Base-by-base conservation (phyloP, 2,329 filamentous ascomycete species). In the Sphaerulina vaccinii region DNA sequence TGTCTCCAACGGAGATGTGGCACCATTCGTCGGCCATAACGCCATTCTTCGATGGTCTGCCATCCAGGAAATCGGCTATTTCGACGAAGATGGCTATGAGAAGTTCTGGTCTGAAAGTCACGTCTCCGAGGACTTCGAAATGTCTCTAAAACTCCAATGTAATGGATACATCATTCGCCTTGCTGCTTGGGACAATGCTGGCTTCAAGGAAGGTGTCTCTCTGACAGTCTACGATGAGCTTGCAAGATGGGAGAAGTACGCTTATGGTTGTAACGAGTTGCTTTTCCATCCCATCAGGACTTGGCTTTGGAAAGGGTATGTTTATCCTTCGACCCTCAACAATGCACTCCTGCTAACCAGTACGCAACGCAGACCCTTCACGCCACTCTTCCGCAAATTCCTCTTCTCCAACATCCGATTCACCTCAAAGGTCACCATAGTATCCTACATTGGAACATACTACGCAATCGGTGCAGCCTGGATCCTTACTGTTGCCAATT, bases 41-140 rank as follows among this genome's bases (percentile, higher is more conserved):
- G 44, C 87, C 1, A 81, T 90, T 54, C 73, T 90, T 11, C 79
- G 87, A 18, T 90, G 87, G 87, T 74, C 75, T 42, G 82, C 82
- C 7, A 71, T 85, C 23, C 82, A 85, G 59, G 73, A 80, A 42
- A 77, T 84, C 38, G 75, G 76, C 2, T 81, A 78, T 62, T 69
- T 73, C 43, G 79, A 80, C 29, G 74, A 82, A 49, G 81, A 83
- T 29, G 27, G 27, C 3, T 29, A 29, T 13, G 27, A 29, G n/a
- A 29, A 29, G 3, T 29, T 29, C 71, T 90, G 87, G 86, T 88
- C 85, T 6, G 87, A 90, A 65, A 78, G 77, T 3, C 85, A 86
- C 61, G 87, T 90, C 0, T 89, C 86, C 0, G 87, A 90, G 56
- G 87, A 90, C 62, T 90, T 90, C 49, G 86, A 90, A 55, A 87